Evolutionary conservation across 768 basidiomycete genomes (phyloP), one percentile per base, ranked within the genome.

Genomic region (Hygrocybe coccinea): DNA sequence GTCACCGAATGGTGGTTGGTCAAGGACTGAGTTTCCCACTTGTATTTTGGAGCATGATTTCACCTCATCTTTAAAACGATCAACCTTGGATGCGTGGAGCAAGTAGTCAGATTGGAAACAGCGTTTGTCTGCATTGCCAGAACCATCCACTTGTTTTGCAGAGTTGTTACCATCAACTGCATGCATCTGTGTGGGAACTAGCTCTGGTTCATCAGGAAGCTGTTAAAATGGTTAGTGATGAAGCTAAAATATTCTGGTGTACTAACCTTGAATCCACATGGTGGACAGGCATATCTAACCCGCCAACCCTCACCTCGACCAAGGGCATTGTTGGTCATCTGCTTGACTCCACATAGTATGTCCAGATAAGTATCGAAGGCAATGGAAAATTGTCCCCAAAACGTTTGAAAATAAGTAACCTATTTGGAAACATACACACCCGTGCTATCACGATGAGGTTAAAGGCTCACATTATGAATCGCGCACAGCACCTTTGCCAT

Each of bases 401-500:
- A 14, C 4, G 15, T 5, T 14, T 47, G 46, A 22, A 3, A 22
- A 47, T 47, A 47, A 5, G n/a, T 47, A 5, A 47, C 8, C 46
- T 47, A 39, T 5, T 39, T 25, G 50, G 21, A 36, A 22, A 19
- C 15, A 38, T 51, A n/a, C 55, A 47, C 44, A 17, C 24, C 50
- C 47, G 47, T 36, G 49, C 39, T 35, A 37, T 17, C 15, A 29
- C 5, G 49, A 29, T 34, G 29, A 24, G 29, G 29, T 29, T 29
- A 24, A 50, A 25, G 39, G 64, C 51, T 17, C 56, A 65, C 64
- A 37, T 59, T 54, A 11, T 68, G 60, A 2, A 62, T 33, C 39
- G 65, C 62, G 54, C 64, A 71, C 10, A 71, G 17, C 3, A 63
- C 60, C 36, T 67, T 67, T 5, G 60, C 50, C 41, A 67, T 66